Conservation (phyloP, 2,329 filamentous ascomycete species). For the Stromatinia cepivora region DNA sequence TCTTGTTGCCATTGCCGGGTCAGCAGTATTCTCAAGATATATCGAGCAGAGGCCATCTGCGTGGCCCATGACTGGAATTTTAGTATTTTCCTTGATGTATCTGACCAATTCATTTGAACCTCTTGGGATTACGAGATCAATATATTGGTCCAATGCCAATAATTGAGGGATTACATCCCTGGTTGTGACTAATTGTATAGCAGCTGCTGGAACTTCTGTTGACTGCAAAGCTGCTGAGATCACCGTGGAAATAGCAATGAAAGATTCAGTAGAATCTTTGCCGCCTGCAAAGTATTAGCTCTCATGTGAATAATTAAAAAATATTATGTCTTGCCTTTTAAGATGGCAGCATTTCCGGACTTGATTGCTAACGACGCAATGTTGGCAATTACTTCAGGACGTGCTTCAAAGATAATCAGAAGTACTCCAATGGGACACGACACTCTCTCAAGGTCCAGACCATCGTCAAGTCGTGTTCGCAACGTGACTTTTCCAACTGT, state of each 20-base stretch:
- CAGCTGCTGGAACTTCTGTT: conserved; percentile 77
- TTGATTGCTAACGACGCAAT: conserved; percentile 95
- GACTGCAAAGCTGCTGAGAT: conserved; percentile 75
- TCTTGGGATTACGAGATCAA: conserved; percentile 92
- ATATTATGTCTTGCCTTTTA: conserved; percentile 66
- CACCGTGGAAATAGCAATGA: conserved; percentile 81
- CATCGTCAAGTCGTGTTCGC: conserved; percentile 82
- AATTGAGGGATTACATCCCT: conserved; percentile 87
- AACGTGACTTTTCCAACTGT: conserved; percentile 81
- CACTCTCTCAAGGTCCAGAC: conserved; percentile 79
- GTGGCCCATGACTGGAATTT: conserved; percentile 93
- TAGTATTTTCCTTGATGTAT: conserved; percentile 88
- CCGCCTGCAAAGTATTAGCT: conserved; percentile 57
- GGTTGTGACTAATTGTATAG: conserved; percentile 91
- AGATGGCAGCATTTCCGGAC: conserved; percentile 92
- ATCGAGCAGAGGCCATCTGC: conserved; percentile 90
- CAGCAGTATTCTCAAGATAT: conserved; percentile 79
- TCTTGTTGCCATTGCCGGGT: conserved; percentile 67
- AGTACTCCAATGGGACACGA: conserved; percentile 96
- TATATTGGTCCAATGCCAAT: conserved; percentile 80
- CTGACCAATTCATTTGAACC: conserved; percentile 44
- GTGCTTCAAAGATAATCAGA: conserved; percentile 96
- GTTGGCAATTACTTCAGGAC: conserved; percentile 97
- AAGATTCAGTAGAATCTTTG: conserved; percentile 94
- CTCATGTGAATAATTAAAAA: neutral